phyloP scores from a whole-genome alignment of 2,329 filamentous ascomycete genomes.

The Cladosporium sp. region DNA sequence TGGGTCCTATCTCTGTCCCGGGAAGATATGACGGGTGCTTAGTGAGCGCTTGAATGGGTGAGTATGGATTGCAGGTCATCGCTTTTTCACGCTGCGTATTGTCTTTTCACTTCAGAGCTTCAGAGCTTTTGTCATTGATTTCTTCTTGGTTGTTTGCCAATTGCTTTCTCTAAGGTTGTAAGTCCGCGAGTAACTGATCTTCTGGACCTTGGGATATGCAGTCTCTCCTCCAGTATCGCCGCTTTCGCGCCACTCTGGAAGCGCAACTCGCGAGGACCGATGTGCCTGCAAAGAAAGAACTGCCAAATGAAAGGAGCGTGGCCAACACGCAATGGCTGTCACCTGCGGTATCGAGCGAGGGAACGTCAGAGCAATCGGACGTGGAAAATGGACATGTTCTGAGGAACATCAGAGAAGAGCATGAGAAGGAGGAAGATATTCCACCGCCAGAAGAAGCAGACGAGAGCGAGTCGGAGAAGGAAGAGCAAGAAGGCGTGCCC shows the following conservation, averaged over 20 bases:
- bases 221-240: conserved; percentile 23
- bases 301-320: neutral
- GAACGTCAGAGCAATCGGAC: conserved; percentile 19
- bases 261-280: conserved; percentile 21
- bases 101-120: no score
- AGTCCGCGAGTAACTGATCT: neutral
- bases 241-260: conserved; percentile 21
- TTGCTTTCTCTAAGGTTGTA: neutral
- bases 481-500: conserved; percentile 15
- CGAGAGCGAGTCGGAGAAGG: conserved; percentile 15
- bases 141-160: neutral
- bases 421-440: neutral
- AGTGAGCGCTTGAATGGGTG: neutral
- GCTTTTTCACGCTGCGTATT: no score
- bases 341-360: conserved; percentile 14
- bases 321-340: conserved; percentile 8
- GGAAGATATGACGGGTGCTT: neutral
- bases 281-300: neutral
- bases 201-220: conserved; percentile 11
- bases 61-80: neutral
- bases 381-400: conserved; percentile 9
- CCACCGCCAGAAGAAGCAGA: conserved; percentile 1
- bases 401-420: conserved; percentile 1
- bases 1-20: neutral
- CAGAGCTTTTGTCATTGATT: no score